phyloP scores from a whole-genome alignment of 306 rosid species.

The Corylus heterophylla region DNA sequence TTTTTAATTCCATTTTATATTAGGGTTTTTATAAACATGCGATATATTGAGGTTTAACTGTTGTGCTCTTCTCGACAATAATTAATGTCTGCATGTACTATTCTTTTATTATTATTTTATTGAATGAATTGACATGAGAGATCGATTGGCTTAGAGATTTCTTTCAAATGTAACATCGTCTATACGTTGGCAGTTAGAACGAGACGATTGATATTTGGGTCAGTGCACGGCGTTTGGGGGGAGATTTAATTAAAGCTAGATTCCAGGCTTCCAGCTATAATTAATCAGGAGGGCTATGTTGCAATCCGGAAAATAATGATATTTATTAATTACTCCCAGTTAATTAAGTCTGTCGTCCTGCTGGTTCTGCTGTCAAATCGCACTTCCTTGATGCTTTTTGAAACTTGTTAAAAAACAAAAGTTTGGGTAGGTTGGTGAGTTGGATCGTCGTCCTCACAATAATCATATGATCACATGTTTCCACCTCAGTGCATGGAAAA shows the following conservation, averaged over 20 bases:
- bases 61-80: too few species aligned
- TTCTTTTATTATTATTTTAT: too few species aligned
- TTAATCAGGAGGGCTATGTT: not conserved
- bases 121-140: too few species aligned
- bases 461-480: conserved; percentile 22
- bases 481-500: conserved; percentile 4
- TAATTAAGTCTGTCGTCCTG: not conserved
- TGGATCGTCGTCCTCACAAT: conserved; percentile 16
- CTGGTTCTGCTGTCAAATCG: conserved; percentile 28
- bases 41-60: too few species aligned
- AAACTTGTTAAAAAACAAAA: conserved; percentile 17
- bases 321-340: not conserved
- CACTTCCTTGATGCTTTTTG: conserved; percentile 17
- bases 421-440: not conserved
- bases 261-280: not conserved
- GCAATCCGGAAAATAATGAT: not conserved
- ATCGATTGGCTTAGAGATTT: too few species aligned
- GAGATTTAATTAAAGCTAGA: not conserved
- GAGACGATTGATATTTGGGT: too few species aligned
- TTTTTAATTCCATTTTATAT: too few species aligned
- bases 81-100: too few species aligned
- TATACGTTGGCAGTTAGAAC: too few species aligned
- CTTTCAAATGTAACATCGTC: too few species aligned
- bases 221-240: too few species aligned
- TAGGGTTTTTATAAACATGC: too few species aligned